Evolutionary conservation across 495 filamentous ascomycete genomes (phyloP).

Genomic region (Rhypophila decipiens): DNA sequence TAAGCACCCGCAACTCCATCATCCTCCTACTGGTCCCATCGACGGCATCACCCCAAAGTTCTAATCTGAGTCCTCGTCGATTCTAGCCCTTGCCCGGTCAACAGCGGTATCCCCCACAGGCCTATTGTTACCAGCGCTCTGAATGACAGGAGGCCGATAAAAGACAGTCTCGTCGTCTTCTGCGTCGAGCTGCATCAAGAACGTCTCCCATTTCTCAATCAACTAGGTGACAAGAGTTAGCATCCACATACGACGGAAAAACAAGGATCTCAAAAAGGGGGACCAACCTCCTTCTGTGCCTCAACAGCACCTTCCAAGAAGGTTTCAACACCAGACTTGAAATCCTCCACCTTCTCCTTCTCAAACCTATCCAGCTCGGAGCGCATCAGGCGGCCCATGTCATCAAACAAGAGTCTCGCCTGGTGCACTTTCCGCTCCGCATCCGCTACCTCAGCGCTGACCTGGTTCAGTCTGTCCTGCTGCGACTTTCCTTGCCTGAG

Average conservation of each 20-base stretch:
- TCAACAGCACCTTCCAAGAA: conserved; percentile 95
- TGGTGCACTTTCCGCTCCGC: conserved; percentile 92
- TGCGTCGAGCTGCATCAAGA: conserved; percentile 87
- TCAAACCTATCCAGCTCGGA: conserved; percentile 90
- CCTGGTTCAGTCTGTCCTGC: conserved; percentile 88
- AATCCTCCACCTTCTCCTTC: conserved; percentile 96
- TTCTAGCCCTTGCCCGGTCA: conserved; percentile 42
- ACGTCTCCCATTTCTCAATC: conserved; percentile 98
- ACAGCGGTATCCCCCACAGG: conserved; percentile 41
- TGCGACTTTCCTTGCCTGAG: conserved; percentile 89
- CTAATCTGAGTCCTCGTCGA: conserved; percentile 48
- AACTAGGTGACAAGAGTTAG: conserved; percentile 48
- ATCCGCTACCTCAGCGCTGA: conserved; percentile 85
- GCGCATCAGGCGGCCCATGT: conserved; percentile 93
- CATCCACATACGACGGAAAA: not conserved
- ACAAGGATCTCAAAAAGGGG: conserved; percentile 11
- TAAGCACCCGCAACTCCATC: too few relatives aligned
- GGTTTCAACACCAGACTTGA: conserved; percentile 96
- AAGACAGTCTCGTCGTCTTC: conserved; percentile 81
- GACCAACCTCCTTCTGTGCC: conserved; percentile 91
- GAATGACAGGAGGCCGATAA: conserved; percentile 55
- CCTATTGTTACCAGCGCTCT: conserved; percentile 27
- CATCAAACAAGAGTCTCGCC: conserved; percentile 83
- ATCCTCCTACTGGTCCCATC: too few relatives aligned
- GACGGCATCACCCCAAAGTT: too few relatives aligned